A percentile compares a stretch with the other conserved stretches of the same genome.
Evolutionary conservation across 2,329 filamentous ascomycete genomes (phyloP).

Genomic region (Metarhizium album): DNA sequence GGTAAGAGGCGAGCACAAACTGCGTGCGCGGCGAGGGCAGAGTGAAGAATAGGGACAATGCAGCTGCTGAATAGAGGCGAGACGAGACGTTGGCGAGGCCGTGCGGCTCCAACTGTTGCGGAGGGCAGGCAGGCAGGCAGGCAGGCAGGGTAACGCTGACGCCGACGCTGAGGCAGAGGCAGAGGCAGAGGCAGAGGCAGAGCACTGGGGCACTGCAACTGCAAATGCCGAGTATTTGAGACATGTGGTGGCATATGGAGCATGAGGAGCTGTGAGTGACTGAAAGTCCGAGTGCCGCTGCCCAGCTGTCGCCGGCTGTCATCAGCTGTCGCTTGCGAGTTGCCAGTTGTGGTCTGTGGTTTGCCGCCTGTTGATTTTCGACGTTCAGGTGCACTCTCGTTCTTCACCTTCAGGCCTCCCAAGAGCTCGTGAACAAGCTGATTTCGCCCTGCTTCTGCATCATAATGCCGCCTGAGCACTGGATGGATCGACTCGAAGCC

Average conservation of each 20-base stretch:
- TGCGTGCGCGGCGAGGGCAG: background rate
- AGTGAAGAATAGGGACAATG: background rate
- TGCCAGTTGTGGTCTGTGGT: background rate
- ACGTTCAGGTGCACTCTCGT: background rate
- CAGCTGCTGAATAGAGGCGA: background rate
- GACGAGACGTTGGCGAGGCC: background rate
- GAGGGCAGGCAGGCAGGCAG: background rate
- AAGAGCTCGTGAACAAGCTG: too few species aligned
- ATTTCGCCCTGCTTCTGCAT: too few species aligned
- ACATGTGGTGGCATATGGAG: too few species aligned
- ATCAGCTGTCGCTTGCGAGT: background rate
- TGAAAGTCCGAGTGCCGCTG: background rate
- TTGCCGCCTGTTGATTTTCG: background rate
- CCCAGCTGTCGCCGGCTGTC: background rate
- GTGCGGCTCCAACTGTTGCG: background rate
- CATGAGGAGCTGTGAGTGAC: background rate
- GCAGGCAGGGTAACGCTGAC: too few species aligned
- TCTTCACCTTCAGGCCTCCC: background rate
- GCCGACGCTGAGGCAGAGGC: too few species aligned
- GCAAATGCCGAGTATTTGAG: too few species aligned
- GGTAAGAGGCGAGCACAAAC: slow-evolving; percentile 1
- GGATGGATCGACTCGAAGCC: background rate
- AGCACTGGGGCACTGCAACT: too few species aligned
- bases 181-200: too few species aligned
- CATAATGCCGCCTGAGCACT: background rate